Percentiles rank a stretch among this genome's conserved stretches.
These are phyloP conservation scores for Solanum corneliomulleri DNA, from an alignment of 257 asterid genomes.

Conservation along the genomic window DNA sequence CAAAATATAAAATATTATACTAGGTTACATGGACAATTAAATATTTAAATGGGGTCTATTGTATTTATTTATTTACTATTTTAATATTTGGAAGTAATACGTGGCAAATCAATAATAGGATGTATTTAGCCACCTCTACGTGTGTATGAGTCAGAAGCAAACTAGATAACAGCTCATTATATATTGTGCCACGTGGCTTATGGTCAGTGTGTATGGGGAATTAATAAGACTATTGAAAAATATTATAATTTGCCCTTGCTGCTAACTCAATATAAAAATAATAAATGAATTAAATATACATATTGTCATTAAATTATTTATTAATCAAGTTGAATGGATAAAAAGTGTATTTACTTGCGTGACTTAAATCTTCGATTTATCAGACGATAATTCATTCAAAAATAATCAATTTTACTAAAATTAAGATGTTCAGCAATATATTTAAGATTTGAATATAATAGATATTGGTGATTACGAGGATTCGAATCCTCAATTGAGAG, in stretches of 20 bases:
- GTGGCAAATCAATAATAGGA: neutral
- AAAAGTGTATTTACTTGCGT: neutral
- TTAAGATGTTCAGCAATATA: too few relatives aligned
- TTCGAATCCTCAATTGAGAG: too few relatives aligned
- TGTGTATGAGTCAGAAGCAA: conserved; percentile 9
- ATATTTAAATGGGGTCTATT: neutral
- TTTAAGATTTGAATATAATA: too few relatives aligned
- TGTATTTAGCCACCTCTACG: neutral
- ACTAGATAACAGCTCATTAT: neutral
- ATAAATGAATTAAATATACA: neutral
- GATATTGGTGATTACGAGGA: too few relatives aligned
- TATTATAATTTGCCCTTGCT: too few relatives aligned
- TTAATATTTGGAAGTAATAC: neutral
- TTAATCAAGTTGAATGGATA: neutral
- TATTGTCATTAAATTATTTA: neutral
- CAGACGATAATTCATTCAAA: too few relatives aligned
- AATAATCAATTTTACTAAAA: too few relatives aligned
- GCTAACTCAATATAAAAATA: neutral
- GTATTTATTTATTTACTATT: neutral
- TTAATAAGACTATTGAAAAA: neutral
- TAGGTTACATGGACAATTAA: neutral
- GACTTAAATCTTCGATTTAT: neutral
- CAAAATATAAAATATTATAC: neutral
- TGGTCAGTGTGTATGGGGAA: neutral
- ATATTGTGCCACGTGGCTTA: neutral